These are phyloP conservation scores for Elsinoe fawcettii DNA, from an alignment of 2,329 filamentous ascomycete genomes.

Conservation along the genomic window DNA sequence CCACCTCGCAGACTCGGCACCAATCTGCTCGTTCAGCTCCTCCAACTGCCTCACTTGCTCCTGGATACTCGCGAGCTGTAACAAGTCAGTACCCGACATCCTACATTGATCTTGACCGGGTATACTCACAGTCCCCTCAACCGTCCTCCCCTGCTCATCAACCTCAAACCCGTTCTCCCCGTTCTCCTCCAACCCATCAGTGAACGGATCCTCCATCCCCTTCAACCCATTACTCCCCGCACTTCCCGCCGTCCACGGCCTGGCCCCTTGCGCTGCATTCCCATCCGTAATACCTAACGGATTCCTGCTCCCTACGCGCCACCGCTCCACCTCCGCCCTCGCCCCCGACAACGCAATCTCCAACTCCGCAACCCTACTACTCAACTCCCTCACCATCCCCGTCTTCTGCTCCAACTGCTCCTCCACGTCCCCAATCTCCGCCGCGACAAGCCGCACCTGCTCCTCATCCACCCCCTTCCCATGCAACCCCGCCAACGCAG, in stretches of 20 bases:
- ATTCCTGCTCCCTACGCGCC: conserved; percentile 2
- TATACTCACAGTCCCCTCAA: conserved; percentile 17
- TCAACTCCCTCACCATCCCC: conserved; percentile 8
- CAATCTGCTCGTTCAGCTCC: conserved; percentile 21
- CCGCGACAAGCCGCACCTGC: conserved; percentile 4
- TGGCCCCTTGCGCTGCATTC: neutral
- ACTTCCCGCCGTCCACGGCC: conserved; percentile 11
- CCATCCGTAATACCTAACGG: conserved; percentile 11
- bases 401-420: conserved; percentile 13
- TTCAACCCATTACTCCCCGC: neutral
- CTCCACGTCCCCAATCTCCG: conserved; percentile 11
- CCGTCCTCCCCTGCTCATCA: conserved; percentile 13
- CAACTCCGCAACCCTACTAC: conserved; percentile 8
- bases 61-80: conserved; percentile 18
- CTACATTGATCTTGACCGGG: neutral
- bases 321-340: conserved; percentile 7
- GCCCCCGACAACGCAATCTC: neutral
- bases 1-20: conserved; percentile 18
- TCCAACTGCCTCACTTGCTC: conserved; percentile 19
- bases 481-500: neutral
- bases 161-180: neutral
- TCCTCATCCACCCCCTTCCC: neutral
- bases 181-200: neutral
- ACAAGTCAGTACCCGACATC: neutral
- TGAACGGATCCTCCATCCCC: conserved; percentile 9